These are phyloP conservation scores for Talaromyces atroroseus DNA, from an alignment of 2,329 filamentous ascomycete genomes.

Conservation along the genomic window DNA sequence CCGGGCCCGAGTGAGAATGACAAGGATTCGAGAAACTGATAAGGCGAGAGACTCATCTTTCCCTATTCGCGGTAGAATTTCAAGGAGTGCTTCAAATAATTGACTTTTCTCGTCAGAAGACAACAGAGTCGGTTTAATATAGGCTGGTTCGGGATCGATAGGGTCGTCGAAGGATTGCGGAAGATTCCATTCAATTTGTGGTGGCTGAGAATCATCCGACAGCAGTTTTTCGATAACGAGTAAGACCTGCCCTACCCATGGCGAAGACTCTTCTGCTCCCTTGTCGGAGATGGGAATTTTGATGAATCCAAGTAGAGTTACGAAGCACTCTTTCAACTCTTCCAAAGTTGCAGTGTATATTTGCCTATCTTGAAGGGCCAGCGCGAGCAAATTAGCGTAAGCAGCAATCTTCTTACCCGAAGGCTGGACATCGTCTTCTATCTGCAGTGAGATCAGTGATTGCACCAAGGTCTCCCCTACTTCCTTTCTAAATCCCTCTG, in stretches of 20 bases:
- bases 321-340: constrained; percentile 70
- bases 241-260: constrained; percentile 87
- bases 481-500: constrained; percentile 57
- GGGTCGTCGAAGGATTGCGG: constrained; percentile 42
- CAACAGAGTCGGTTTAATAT: constrained; percentile 58
- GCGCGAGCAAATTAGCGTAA: constrained; percentile 83
- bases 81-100: constrained; percentile 72
- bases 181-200: constrained; percentile 64
- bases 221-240: constrained; percentile 85
- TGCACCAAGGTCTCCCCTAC: constrained; percentile 78
- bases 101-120: constrained; percentile 60
- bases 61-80: constrained; percentile 76
- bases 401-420: constrained; percentile 71
- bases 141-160: constrained; percentile 48
- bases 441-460: constrained; percentile 67
- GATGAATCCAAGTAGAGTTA: constrained; percentile 72
- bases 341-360: constrained; percentile 76
- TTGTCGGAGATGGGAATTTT: constrained; percentile 57
- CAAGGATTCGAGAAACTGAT: constrained; percentile 74
- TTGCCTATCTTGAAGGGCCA: constrained; percentile 73
- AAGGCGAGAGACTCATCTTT: constrained; percentile 82
- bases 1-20: constrained; percentile 78
- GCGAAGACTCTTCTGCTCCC: constrained; percentile 70
- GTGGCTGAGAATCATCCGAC: constrained; percentile 80
- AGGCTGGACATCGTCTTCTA: constrained; percentile 51